Evolutionary conservation across 2,329 filamentous ascomycete species (phyloP), one percentile per base, ranked within the genome.

Genomic region (Aspergillus sp.): DNA sequence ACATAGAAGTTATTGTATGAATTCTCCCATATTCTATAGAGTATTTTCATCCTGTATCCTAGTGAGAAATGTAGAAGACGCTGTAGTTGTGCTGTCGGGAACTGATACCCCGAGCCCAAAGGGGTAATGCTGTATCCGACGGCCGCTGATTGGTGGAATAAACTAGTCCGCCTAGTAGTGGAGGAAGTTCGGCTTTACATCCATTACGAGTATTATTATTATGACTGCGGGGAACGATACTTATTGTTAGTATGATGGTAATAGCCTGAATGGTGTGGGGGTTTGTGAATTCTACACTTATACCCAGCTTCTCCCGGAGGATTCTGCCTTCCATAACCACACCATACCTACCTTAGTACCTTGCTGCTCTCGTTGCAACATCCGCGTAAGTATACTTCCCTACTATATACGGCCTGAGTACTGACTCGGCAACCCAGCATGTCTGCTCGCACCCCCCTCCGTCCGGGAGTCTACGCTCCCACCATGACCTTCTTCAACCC

Each of bases 401-500:
- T 22, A n/a, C 22, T 22, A 22, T 2, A 4, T 35, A 35, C 5
- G 8, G 4, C n/a, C n/a, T n/a, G 7, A 13, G 9, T 49, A 19
- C 2, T 17, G 19, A 50, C 19, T 38, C 9, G 7, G 33, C 5
- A 26, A 7, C 19, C 42, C 45, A 55, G 46, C 46, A 68, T 50
- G 56, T 65, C 69, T 63, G 33, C 73, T 54, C 73, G 71, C 54
- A 80, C 77, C n/a, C 79, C 86, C 58, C 82, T 95, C 50, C 87
- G 88, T 42, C 86, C 87, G 65, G 89, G 90, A 69, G 91, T 94
- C 69, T 95, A 94, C 73, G 88, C 88, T 54, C 90, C 90, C 22
- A 93, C 88, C 55, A 90, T 94, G 85, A 95, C 90, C 65, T 95
- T 95, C 72, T 95, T 95, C 78, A 79, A 93, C 73, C 80, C 87